Evolutionary conservation across 495 filamentous ascomycete species (phyloP).

Genomic region (Penicillium macrosclerotiorum): DNA sequence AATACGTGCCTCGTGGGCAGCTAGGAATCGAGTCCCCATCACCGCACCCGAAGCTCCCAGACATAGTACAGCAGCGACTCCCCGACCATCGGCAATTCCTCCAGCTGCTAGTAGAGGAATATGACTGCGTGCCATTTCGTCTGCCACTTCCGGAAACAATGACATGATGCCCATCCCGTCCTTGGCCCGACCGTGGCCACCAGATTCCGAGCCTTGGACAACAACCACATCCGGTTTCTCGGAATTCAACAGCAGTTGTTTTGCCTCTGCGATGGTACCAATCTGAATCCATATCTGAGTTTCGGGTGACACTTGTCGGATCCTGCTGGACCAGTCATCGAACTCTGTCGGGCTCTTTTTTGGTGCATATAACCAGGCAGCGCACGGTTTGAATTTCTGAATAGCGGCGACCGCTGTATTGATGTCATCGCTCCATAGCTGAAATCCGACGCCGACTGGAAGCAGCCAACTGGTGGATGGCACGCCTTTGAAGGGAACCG

Average conservation of each 20-base stretch:
- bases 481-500: slow-evolving; percentile 7
- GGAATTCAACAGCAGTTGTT: slow-evolving; percentile 33
- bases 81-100: slow-evolving; percentile 66
- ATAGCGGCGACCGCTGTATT: slow-evolving; percentile 41
- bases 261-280: slow-evolving; percentile 56
- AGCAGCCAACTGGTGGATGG: slow-evolving; percentile 30
- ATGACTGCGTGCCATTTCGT: slow-evolving; percentile 44
- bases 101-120: slow-evolving; percentile 69
- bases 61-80: slow-evolving; percentile 60
- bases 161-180: slow-evolving; percentile 57
- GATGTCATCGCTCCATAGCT: slow-evolving; percentile 54
- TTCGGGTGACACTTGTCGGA: slow-evolving; percentile 43
- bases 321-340: slow-evolving; percentile 50
- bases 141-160: slow-evolving; percentile 58
- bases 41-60: slow-evolving; percentile 67
- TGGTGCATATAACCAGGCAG: slow-evolving; percentile 72
- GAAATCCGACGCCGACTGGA: slow-evolving; percentile 64
- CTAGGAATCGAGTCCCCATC: slow-evolving; percentile 71
- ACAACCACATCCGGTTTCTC: slow-evolving; percentile 64
- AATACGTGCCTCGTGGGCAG: slow-evolving; percentile 62
- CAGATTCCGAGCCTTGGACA: slow-evolving; percentile 70
- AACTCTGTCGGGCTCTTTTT: slow-evolving; percentile 42
- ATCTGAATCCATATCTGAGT: slow-evolving; percentile 69
- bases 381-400: slow-evolving; percentile 52
- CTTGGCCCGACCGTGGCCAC: slow-evolving; percentile 64